Conservation (phyloP, 495 filamentous ascomycete genomes). For the Daldinia decipiens region DNA sequence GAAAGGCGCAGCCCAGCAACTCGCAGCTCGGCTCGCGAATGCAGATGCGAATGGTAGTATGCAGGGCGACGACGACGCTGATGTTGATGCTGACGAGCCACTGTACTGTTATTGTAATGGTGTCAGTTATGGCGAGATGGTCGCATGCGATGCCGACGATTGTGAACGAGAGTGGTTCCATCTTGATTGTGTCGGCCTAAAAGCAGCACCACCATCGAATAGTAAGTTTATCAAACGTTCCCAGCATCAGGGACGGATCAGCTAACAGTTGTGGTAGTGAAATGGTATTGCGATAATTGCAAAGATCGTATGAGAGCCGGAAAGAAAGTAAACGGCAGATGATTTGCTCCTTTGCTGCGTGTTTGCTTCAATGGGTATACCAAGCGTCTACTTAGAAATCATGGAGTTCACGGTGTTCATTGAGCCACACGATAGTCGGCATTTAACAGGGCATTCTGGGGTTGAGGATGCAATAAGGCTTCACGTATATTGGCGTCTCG, state of each 20-base stretch:
- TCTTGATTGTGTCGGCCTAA: conserved; percentile 88
- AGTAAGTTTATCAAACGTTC: conserved; percentile 63
- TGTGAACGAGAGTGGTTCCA: conserved; percentile 98
- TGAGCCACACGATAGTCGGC: conserved; percentile 27
- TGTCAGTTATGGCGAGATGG: conserved; percentile 96
- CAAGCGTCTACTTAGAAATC: conserved; percentile 21
- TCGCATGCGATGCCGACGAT: conserved; percentile 90
- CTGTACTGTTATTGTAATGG: conserved; percentile 93
- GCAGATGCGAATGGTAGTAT: conserved; percentile 52
- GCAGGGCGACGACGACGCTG: conserved; percentile 61
- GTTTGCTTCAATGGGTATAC: conserved; percentile 20
- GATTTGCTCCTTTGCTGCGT: conserved; percentile 20
- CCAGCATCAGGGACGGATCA: background rate
- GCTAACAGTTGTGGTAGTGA: conserved; percentile 63
- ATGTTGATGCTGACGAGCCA: conserved; percentile 82
- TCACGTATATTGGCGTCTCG: conserved; percentile 39
- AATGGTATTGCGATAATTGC: conserved; percentile 93
- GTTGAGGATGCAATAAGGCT: conserved; percentile 19
- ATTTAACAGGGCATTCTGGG: conserved; percentile 21
- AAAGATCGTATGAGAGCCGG: conserved; percentile 72
- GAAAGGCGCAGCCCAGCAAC: conserved; percentile 65
- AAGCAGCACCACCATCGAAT: conserved; percentile 83
- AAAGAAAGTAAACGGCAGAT: conserved; percentile 54
- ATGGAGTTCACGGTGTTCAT: conserved; percentile 38
- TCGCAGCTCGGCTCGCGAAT: conserved; percentile 47